phyloP scores from a whole-genome alignment of 2,329 filamentous ascomycete genomes.

The Fusarium cyanostomum region DNA sequence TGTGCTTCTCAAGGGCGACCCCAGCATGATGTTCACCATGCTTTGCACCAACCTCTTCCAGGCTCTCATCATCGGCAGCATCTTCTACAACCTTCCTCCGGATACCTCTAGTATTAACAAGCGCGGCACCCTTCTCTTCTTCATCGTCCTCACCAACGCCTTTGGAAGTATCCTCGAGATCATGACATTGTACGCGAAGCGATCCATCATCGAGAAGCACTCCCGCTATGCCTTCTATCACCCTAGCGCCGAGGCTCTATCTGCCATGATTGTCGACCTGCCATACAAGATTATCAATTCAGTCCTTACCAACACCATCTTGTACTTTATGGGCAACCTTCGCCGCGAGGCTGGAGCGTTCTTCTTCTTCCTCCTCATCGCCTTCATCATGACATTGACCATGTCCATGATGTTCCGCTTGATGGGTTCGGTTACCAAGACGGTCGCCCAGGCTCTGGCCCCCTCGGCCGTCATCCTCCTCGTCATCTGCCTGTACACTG shows the following conservation, averaged over 20 bases:
- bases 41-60: conserved; percentile 23
- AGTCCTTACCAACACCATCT: conserved; percentile 51
- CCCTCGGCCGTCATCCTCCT: conserved; percentile 34
- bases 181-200: conserved; percentile 40
- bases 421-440: conserved; percentile 33
- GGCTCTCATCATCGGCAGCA: conserved; percentile 24
- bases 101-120: conserved; percentile 15
- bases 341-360: conserved; percentile 62
- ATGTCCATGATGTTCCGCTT: conserved; percentile 70
- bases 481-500: conserved; percentile 59
- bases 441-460: conserved; percentile 32
- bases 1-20: conserved; percentile 13
- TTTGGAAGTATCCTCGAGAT: conserved; percentile 34
- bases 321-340: conserved; percentile 75
- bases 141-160: conserved; percentile 31
- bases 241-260: conserved; percentile 39
- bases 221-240: conserved; percentile 47
- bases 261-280: conserved; percentile 25
- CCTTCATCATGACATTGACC: conserved; percentile 63
- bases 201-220: conserved; percentile 47
- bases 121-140: conserved; percentile 21
- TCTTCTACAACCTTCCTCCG: conserved; percentile 19
- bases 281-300: conserved; percentile 31
- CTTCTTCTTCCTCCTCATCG: conserved; percentile 57
- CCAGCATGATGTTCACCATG: conserved; percentile 18